These are phyloP conservation scores for Vitis rupestris DNA, from an alignment of 164 flowering plant species.

Conservation along the genomic window DNA sequence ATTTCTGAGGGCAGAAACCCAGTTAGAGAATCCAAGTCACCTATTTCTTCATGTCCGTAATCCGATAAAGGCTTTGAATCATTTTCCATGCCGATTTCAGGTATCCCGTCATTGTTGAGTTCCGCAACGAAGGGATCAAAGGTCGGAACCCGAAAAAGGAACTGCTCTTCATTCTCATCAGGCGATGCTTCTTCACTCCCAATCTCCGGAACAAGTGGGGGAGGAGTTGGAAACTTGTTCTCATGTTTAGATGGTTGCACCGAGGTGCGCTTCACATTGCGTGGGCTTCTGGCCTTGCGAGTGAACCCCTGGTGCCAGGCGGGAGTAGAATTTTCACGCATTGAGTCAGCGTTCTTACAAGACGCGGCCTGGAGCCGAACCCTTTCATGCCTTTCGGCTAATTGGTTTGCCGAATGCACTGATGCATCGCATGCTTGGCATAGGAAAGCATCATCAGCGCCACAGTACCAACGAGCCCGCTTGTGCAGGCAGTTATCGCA, in stretches of 20 bases:
- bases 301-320: constrained; percentile 53
- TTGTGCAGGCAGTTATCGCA: constrained; percentile 48
- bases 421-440: constrained; percentile 51
- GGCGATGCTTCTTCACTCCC: constrained; percentile 27
- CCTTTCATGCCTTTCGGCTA: constrained; percentile 51
- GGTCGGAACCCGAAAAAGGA: constrained; percentile 38
- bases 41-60: constrained; percentile 7
- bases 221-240: not conserved
- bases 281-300: constrained; percentile 48
- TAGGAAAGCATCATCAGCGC: constrained; percentile 62
- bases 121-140: constrained; percentile 40
- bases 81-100: not conserved
- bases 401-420: constrained; percentile 58
- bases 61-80: not conserved
- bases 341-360: not conserved
- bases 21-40: constrained; percentile 20
- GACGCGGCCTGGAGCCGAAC: constrained; percentile 37
- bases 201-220: constrained; percentile 49
- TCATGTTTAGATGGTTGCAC: not conserved
- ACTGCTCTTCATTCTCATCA: constrained; percentile 30
- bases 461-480: constrained; percentile 62
- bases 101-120: constrained; percentile 2
- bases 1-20: constrained; percentile 38
- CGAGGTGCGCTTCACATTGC: constrained; percentile 11
- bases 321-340: not conserved